These are phyloP conservation scores for Tuber indicum DNA, from an alignment of 495 filamentous ascomycete species.

Conservation along the genomic window DNA sequence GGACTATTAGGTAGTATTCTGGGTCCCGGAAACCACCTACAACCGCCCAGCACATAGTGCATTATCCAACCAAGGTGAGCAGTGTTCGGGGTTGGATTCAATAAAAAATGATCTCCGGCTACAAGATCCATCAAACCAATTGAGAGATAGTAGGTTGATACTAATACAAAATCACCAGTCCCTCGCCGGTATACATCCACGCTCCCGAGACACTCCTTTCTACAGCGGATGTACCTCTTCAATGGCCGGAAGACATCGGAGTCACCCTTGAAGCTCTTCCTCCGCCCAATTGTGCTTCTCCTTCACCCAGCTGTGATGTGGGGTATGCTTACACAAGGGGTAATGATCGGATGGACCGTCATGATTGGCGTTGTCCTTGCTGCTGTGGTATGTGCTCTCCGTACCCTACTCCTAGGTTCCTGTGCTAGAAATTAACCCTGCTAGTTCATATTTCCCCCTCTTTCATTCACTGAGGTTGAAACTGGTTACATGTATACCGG, in stretches of 20 bases:
- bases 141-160: not conserved
- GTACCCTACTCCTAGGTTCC: slow-evolving; percentile 9
- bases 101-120: not conserved
- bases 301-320: slow-evolving; percentile 81
- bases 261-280: slow-evolving; percentile 59
- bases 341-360: slow-evolving; percentile 90
- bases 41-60: slow-evolving; percentile 45
- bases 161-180: not conserved
- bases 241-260: slow-evolving; percentile 68
- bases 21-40: slow-evolving; percentile 81
- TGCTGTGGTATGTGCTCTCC: slow-evolving; percentile 48
- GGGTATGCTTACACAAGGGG: slow-evolving; percentile 84
- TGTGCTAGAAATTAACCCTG: not conserved
- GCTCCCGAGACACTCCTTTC: slow-evolving; percentile 7
- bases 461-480: slow-evolving; percentile 73
- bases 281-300: slow-evolving; percentile 59
- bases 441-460: slow-evolving; percentile 64
- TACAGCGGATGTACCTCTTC: slow-evolving; percentile 55
- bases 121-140: not conserved
- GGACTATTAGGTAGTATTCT: slow-evolving; percentile 52
- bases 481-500: slow-evolving; percentile 85
- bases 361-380: slow-evolving; percentile 85
- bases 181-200: too few relatives aligned
- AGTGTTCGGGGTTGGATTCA: not conserved
- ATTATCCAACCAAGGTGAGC: not conserved